Evolutionary conservation across 2,329 filamentous ascomycete species (phyloP).

Genomic region (Diaporthe ilicicola): DNA sequence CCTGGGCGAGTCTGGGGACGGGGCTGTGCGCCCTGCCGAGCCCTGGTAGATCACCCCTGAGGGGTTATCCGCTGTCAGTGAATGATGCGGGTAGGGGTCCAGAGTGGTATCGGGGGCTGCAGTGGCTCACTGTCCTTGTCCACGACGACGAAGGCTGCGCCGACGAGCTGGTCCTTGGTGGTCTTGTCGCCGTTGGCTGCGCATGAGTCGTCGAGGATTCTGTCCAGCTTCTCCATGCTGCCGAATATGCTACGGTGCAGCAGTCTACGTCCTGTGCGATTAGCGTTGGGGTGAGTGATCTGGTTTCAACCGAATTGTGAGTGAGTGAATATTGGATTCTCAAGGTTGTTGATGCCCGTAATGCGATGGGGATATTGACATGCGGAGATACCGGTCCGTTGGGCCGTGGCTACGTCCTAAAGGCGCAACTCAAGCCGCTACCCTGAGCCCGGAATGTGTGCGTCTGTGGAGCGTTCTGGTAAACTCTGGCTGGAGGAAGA

Average conservation of each 20-base stretch:
- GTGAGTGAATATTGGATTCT: not conserved
- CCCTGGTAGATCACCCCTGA: conserved; percentile 45
- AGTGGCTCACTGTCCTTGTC: conserved; percentile 41
- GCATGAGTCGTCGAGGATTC: conserved; percentile 43
- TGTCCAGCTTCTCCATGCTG: conserved; percentile 28
- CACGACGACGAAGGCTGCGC: conserved; percentile 47
- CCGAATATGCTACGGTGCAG: not conserved
- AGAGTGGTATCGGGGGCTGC: not conserved
- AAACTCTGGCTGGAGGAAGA: not conserved
- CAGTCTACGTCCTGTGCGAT: not conserved
- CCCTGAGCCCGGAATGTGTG: no score
- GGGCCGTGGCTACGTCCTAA: not conserved
- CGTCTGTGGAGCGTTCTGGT: not conserved
- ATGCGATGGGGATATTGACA: not conserved
- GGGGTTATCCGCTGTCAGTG: not conserved
- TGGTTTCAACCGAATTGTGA: not conserved
- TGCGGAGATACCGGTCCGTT: not conserved
- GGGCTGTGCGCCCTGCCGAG: conserved; percentile 43
- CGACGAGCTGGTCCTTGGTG: conserved; percentile 45
- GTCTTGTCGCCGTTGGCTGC: conserved; percentile 40
- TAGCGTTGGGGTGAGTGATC: rapidly evolving
- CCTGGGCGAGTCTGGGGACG: conserved; percentile 33
- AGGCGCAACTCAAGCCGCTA: not conserved
- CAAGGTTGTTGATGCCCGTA: not conserved
- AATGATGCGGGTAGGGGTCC: not conserved